Conservation (phyloP, 139 green algal species). For the Tetratostichococcus sp. region DNA sequence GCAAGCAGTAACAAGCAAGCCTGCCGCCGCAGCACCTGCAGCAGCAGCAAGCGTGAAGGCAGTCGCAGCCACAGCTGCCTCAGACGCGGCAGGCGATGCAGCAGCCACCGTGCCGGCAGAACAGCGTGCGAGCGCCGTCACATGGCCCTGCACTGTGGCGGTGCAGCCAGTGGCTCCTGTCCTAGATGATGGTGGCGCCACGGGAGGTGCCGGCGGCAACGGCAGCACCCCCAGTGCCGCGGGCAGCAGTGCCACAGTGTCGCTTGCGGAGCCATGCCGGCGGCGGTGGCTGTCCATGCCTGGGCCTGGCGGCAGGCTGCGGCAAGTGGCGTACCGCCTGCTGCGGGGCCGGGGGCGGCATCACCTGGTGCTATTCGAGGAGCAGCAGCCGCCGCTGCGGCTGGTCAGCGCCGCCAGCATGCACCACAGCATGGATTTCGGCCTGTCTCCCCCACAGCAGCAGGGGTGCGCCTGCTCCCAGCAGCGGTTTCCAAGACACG, state of each 20-base stretch:
- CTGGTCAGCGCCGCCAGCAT: conserved; percentile 11
- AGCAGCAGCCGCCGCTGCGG: conserved; percentile 32
- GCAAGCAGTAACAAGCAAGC: neutral
- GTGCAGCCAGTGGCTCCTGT: neutral
- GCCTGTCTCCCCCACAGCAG: conserved; percentile 9
- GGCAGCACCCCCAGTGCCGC: no score
- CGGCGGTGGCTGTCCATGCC: conserved; percentile 20
- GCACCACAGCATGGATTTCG: conserved; percentile 16
- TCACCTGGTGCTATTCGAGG: conserved; percentile 35
- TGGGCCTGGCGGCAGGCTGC: neutral
- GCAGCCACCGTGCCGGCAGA: no score
- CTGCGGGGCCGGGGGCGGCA: neutral
- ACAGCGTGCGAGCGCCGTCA: neutral
- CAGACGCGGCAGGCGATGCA: neutral
- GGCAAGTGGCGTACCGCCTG: conserved; percentile 24
- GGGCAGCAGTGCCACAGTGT: neutral
- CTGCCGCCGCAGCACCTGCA: neutral
- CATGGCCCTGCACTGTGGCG: neutral
- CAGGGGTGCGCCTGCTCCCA: neutral
- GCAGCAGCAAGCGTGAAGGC: no score
- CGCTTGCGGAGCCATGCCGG: neutral
- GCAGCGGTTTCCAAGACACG: no score
- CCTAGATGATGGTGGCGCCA: neutral
- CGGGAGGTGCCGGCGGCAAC: neutral
- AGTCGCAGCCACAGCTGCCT: neutral